Conservation (phyloP, 306 rosid genomes). For the Urtica urens region DNA sequence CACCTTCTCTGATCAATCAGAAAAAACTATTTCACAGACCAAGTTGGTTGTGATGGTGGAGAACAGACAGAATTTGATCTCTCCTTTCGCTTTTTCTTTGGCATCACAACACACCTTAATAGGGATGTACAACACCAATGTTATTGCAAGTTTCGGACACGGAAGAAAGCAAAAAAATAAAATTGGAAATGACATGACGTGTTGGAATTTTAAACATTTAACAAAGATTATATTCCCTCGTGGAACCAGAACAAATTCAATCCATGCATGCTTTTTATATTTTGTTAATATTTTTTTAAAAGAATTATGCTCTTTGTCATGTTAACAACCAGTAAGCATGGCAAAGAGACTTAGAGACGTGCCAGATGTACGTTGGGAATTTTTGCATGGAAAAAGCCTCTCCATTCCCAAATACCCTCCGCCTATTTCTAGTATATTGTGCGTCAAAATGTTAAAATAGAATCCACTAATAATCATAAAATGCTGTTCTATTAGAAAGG, state of each 20-base stretch:
- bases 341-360: not conserved
- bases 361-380: not conserved
- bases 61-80: conserved; percentile 25
- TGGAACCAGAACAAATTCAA: conserved; percentile 45
- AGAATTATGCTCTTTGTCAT: too few species aligned
- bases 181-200: conserved; percentile 29
- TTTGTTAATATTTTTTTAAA: too few species aligned
- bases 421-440: conserved; percentile 2
- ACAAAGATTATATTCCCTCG: conserved; percentile 34
- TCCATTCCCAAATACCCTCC: not conserved
- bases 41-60: conserved; percentile 41
- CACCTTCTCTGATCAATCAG: conserved; percentile 19
- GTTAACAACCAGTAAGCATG: too few species aligned
- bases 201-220: conserved; percentile 19
- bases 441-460: not conserved
- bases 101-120: conserved; percentile 13
- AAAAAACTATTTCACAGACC: conserved; percentile 21
- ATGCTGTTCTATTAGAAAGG: not conserved
- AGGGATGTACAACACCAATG: conserved; percentile 11
- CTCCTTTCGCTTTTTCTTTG: not conserved
- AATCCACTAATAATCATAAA: not conserved
- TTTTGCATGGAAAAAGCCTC: conserved; percentile 2
- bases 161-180: too few species aligned
- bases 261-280: too few species aligned
- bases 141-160: conserved; percentile 18